A percentile compares a stretch with the other conserved stretches of the same genome.
Evolutionary conservation across 164 flowering plant genomes (phyloP).

Genomic region (Nymphaea colorata): DNA sequence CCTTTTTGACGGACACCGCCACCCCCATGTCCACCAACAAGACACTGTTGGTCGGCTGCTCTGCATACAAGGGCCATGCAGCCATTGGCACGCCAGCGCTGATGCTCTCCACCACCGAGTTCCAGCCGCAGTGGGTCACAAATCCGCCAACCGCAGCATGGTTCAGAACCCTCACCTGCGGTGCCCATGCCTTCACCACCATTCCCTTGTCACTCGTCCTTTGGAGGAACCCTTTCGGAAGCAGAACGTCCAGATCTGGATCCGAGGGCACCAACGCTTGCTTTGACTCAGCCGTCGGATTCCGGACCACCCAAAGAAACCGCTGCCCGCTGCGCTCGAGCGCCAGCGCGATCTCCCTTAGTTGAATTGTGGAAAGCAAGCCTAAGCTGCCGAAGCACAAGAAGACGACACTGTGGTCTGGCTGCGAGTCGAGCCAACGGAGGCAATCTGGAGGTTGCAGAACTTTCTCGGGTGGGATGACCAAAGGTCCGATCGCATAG

Average conservation of each 20-base stretch:
- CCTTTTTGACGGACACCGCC: slow-evolving; percentile 9
- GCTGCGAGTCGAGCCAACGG: too few species aligned
- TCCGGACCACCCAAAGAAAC: neutral
- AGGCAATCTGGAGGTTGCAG: too few species aligned
- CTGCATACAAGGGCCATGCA: slow-evolving; percentile 23
- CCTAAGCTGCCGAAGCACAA: too few species aligned
- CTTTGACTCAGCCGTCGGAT: neutral
- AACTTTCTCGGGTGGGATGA: too few species aligned
- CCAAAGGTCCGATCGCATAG: too few species aligned
- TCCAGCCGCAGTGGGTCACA: slow-evolving; percentile 31
- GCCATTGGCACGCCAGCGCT: slow-evolving; percentile 20
- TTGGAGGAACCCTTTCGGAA: slow-evolving; percentile 9
- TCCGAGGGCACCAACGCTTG: neutral
- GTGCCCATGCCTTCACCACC: slow-evolving; percentile 19
- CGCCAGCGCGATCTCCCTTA: too few species aligned
- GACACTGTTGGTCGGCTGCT: slow-evolving; percentile 20
- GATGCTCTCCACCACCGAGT: slow-evolving; percentile 23
- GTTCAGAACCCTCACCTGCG: slow-evolving; percentile 14
- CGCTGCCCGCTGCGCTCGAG: too few species aligned
- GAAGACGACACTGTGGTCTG: too few species aligned
- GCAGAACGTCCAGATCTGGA: neutral
- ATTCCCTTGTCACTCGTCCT: slow-evolving; percentile 13
- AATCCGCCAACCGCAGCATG: slow-evolving; percentile 19
- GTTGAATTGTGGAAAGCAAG: too few species aligned
- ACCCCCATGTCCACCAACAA: slow-evolving; percentile 20